Conservation (phyloP, 2,329 filamentous ascomycete species). For the Arthrobotrys sphaeroides region DNA sequence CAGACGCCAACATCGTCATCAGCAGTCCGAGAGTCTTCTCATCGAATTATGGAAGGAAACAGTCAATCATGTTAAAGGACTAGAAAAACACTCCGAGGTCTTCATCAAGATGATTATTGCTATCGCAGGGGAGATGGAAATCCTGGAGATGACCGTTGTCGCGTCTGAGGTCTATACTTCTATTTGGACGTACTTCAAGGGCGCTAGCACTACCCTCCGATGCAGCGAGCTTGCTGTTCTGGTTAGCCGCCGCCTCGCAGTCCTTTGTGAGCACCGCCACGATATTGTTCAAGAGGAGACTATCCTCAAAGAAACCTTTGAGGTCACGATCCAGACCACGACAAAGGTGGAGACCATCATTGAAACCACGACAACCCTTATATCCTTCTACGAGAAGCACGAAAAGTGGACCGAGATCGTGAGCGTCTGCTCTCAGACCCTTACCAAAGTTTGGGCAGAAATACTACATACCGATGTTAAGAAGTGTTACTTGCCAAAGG, state of each 20-base stretch:
- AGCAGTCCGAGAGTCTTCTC: constrained; percentile 12
- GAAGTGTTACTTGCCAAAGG: constrained; percentile 13
- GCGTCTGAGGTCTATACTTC: constrained; percentile 19
- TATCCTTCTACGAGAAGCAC: constrained; percentile 27
- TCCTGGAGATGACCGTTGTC: constrained; percentile 12
- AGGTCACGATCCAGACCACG: constrained; percentile 13
- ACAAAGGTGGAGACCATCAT: constrained; percentile 9
- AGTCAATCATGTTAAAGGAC: constrained; percentile 5
- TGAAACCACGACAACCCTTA: constrained; percentile 15
- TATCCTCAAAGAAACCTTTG: constrained; percentile 22
- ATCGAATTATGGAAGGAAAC: constrained; percentile 33
- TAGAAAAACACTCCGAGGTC: constrained; percentile 20
- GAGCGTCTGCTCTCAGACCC: constrained; percentile 14
- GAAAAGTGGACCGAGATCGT: constrained; percentile 23
- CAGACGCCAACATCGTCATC: constrained; percentile 1
- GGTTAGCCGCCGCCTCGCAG: constrained; percentile 18
- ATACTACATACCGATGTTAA: constrained; percentile 4
- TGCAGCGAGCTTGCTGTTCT: constrained; percentile 14
- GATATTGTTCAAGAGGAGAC: constrained; percentile 23
- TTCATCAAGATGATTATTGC: constrained; percentile 31
- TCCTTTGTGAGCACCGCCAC: constrained; percentile 12
- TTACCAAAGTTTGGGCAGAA: constrained; percentile 10
- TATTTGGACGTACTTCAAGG: constrained; percentile 26
- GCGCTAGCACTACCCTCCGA: not conserved
- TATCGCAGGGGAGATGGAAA: constrained; percentile 26